These are phyloP conservation scores for Barnettozyma californica DNA, from an alignment of 805 yeast genomes.

Conservation along the genomic window DNA sequence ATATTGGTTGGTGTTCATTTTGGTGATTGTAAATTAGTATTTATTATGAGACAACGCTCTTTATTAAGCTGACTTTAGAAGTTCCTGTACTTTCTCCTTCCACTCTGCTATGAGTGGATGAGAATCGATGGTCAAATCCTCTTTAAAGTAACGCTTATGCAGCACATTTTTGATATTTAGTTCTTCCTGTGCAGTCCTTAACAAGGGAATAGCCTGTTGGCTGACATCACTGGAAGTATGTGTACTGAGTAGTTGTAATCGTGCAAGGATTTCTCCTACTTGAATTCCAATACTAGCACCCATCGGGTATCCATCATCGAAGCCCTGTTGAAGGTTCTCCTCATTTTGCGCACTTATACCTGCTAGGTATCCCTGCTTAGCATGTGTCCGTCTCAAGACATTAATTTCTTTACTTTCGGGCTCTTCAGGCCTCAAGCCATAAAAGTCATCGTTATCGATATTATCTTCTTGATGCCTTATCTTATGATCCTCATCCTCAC, in stretches of 20 bases:
- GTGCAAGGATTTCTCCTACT: conserved; percentile 63
- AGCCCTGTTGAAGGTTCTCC: conserved; percentile 66
- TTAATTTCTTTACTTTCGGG: conserved; percentile 25
- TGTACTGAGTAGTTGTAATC: conserved; percentile 32
- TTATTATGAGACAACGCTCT: neutral
- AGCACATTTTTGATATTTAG: conserved; percentile 56
- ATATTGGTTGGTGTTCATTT: conserved; percentile 98
- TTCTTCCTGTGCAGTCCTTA: conserved; percentile 42
- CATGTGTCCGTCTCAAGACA: conserved; percentile 55
- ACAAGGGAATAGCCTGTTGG: conserved; percentile 19
- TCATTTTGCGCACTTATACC: conserved; percentile 72
- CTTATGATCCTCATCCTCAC: conserved; percentile 26
- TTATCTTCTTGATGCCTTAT: neutral
- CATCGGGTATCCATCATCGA: conserved; percentile 69
- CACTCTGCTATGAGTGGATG: conserved; percentile 40
- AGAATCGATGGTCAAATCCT: conserved; percentile 31
- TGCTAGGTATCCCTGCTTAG: conserved; percentile 77
- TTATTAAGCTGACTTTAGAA: conserved; percentile 4
- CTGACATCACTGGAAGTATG: conserved; percentile 15
- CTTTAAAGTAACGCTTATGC: conserved; percentile 43
- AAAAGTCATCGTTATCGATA: conserved; percentile 27
- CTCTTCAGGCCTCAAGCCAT: conserved; percentile 27
- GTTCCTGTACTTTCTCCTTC: conserved; percentile 25
- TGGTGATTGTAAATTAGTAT: conserved; percentile 48
- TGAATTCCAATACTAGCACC: conserved; percentile 68